Conservation (phyloP, 1,284 basidiomycete genomes). For the Ceratobasidium sp. region DNA sequence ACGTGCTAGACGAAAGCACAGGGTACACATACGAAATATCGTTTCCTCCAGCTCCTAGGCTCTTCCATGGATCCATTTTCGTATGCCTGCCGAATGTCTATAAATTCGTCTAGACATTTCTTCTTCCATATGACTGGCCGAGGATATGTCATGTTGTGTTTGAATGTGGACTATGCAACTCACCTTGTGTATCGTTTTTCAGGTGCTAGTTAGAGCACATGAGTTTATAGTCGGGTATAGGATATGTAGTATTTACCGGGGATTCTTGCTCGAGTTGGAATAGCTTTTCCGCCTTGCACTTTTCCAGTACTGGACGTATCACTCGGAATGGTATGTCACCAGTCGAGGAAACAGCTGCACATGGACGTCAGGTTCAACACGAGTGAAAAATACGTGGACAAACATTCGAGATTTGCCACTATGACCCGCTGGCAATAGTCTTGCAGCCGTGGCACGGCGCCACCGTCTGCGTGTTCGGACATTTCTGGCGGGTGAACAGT, state of each 20-base stretch:
- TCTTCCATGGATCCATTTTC: conserved; percentile 59
- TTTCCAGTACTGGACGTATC: conserved; percentile 75
- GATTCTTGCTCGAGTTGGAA: conserved; percentile 73
- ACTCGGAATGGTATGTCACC: conserved; percentile 71
- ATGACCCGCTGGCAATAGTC: conserved; percentile 45
- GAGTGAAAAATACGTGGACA: conserved; percentile 6
- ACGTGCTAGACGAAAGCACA: conserved; percentile 8
- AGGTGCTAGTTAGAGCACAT: conserved; percentile 64
- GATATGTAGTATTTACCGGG: conserved; percentile 65
- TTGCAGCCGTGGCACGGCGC: conserved; percentile 39
- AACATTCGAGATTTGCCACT: conserved; percentile 32
- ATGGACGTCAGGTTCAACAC: conserved; percentile 22
- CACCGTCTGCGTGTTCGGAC: conserved; percentile 9
- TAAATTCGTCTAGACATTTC: conserved; percentile 70
- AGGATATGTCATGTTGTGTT: conserved; percentile 61
- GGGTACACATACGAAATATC: conserved; percentile 69
- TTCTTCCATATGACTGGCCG: conserved; percentile 75
- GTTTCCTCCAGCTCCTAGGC: conserved; percentile 74
- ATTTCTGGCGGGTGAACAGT: conserved; percentile 9
- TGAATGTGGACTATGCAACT: neutral
- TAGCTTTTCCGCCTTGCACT: conserved; percentile 76
- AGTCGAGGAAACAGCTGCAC: conserved; percentile 41
- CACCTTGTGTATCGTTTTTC: conserved; percentile 69
- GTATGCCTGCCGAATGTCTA: conserved; percentile 64
- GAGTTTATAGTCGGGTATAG: conserved; percentile 36